Evolutionary conservation across 179 eudicot genomes (phyloP).

Genomic region (Pouteria campechiana): DNA sequence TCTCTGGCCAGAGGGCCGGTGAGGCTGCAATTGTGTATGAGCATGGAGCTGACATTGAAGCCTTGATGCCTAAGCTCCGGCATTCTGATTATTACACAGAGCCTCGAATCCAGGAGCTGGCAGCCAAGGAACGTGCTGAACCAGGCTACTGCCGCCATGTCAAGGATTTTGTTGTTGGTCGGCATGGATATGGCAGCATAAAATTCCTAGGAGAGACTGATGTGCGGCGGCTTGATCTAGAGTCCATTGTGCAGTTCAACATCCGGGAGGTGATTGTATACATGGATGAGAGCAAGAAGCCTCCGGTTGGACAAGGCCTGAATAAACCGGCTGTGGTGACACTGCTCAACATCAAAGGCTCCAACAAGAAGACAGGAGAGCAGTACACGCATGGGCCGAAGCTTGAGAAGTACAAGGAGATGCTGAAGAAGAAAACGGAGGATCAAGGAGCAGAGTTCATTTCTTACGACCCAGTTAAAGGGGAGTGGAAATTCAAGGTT

Average conservation of each 20-base stretch:
- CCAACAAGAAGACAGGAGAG: conserved; percentile 58
- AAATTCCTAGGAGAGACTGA: conserved; percentile 87
- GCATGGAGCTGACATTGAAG: conserved; percentile 89
- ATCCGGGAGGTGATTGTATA: conserved; percentile 76
- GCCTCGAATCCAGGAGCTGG: conserved; percentile 78
- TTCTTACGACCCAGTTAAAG: conserved; percentile 61
- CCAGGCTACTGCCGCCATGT: conserved; percentile 76
- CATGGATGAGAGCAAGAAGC: conserved; percentile 79
- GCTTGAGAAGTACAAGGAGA: conserved; percentile 75
- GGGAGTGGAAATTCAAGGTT: conserved; percentile 87
- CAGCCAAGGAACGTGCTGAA: conserved; percentile 84
- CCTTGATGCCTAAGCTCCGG: conserved; percentile 83
- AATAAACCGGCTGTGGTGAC: conserved; percentile 87
- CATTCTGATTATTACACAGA: conserved; percentile 82
- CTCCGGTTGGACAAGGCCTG: conserved; percentile 90
- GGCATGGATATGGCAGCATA: conserved; percentile 73
- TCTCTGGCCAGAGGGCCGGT: conserved; percentile 78
- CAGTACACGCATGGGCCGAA: conserved; percentile 58
- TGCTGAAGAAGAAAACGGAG: conserved; percentile 64
- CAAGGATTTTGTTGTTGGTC: conserved; percentile 69
- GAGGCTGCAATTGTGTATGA: conserved; percentile 90
- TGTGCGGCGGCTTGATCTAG: conserved; percentile 73
- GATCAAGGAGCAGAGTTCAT: conserved; percentile 85
- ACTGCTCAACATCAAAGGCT: conserved; percentile 67
- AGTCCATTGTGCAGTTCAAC: conserved; percentile 70